Percentiles rank a stretch among this genome's conserved stretches.
Conservation (phyloP, 495 filamentous ascomycete species). For the Neurospora intermedia region DNA sequence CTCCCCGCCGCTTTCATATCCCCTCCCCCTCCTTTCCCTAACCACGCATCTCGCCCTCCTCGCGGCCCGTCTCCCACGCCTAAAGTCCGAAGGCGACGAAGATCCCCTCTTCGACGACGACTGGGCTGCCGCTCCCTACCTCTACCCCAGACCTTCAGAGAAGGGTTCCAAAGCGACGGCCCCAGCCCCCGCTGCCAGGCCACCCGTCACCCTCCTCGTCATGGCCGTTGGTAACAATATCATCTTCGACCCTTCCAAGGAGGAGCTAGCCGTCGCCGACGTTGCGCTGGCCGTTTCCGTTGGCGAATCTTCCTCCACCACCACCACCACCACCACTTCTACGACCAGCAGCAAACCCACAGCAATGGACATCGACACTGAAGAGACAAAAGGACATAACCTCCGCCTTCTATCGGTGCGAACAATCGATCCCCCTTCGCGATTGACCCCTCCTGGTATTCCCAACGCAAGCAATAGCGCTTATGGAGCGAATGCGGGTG, state of each 20-base stretch:
- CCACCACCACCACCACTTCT: conserved; percentile 7
- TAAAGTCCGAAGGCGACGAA: conserved; percentile 79
- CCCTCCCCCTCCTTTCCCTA: conserved; percentile 80
- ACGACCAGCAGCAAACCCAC: conserved; percentile 14
- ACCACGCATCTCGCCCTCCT: conserved; percentile 95
- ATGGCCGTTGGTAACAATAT: conserved; percentile 78
- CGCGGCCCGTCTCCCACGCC: conserved; percentile 67
- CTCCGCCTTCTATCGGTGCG: conserved; percentile 50
- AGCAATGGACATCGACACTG: conserved; percentile 5
- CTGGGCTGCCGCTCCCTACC: conserved; percentile 69
- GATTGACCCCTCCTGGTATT: conserved; percentile 50
- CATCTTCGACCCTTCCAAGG: conserved; percentile 83
- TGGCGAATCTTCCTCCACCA: conserved; percentile 18
- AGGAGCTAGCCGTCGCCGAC: conserved; percentile 89
- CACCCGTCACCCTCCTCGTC: conserved; percentile 83
- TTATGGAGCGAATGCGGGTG: conserved; percentile 35
- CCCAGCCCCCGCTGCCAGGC: conserved; percentile 26
- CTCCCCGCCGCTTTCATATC: conserved; percentile 82
- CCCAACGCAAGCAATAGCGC: conserved; percentile 59
- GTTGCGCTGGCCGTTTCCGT: conserved; percentile 72
- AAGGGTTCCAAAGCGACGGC: conserved; percentile 6
- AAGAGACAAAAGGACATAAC: conserved; percentile 7
- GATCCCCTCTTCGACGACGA: conserved; percentile 98
- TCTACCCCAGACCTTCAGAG: conserved; percentile 50
- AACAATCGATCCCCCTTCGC: conserved; percentile 54